A percentile compares a stretch with the other conserved stretches of the same genome.
Conservation (phyloP, 371 early-diverging fungal genomes). For the Mortierella sp. region DNA sequence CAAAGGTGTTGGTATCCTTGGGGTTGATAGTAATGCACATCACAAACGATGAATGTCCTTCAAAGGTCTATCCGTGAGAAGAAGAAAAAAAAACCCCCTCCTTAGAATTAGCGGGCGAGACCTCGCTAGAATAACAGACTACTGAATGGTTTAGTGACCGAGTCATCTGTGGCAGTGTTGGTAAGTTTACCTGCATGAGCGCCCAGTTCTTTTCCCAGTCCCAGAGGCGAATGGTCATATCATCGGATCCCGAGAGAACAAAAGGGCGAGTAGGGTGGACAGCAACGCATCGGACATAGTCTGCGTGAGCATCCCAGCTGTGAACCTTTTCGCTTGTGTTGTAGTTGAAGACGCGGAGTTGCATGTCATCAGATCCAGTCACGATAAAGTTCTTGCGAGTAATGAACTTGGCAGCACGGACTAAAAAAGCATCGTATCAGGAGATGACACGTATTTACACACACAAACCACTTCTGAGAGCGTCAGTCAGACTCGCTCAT, state of each 20-base stretch:
- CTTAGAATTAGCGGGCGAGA: background rate
- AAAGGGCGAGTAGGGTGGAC: slow-evolving; percentile 96
- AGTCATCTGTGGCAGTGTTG: no score
- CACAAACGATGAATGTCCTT: slow-evolving; percentile 98
- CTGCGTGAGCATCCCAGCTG: slow-evolving; percentile 97
- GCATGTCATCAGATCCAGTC: slow-evolving; percentile 98
- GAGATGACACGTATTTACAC: background rate
- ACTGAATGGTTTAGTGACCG: no score
- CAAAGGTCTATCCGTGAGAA: slow-evolving; percentile 74
- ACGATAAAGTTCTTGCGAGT: slow-evolving; percentile 97
- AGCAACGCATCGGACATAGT: slow-evolving; percentile 98
- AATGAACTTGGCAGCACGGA: slow-evolving; percentile 96
- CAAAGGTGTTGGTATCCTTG: slow-evolving; percentile 97
- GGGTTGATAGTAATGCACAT: slow-evolving; percentile 98
- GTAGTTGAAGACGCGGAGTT: slow-evolving; percentile 99
- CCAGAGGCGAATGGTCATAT: slow-evolving; percentile 99
- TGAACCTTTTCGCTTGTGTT: slow-evolving; percentile 97
- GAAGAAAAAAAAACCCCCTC: background rate
- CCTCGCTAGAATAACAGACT: no score
- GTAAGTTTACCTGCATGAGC: slow-evolving; percentile 78
- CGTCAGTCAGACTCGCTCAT: slow-evolving; percentile 5
- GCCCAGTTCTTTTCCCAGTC: slow-evolving; percentile 99
- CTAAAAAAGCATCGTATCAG: slow-evolving; percentile 61
- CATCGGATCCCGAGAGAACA: slow-evolving; percentile 97
- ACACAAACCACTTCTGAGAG: slow-evolving; percentile 1